phyloP scores from a whole-genome alignment of 2,329 filamentous ascomycete genomes.

The Aspergillus awamori region DNA sequence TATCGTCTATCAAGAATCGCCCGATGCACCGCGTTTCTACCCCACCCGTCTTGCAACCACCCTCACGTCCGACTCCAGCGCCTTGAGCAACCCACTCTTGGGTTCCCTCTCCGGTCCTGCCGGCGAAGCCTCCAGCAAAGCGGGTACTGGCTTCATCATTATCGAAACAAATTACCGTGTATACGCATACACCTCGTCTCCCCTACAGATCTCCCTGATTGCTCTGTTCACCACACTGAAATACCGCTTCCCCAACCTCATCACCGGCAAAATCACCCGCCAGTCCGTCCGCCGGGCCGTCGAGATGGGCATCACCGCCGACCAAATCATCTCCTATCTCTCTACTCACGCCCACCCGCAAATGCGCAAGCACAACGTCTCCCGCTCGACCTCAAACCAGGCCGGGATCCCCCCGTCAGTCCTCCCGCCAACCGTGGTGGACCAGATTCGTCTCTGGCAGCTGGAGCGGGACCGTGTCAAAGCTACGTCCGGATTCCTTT shows the following conservation, averaged over 20 bases:
- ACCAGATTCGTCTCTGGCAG: slow-evolving; percentile 97
- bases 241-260: slow-evolving; percentile 91
- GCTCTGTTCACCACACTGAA: slow-evolving; percentile 85
- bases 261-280: slow-evolving; percentile 87
- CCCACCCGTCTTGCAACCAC: slow-evolving; percentile 93
- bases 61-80: slow-evolving; percentile 75
- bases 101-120: slow-evolving; percentile 58
- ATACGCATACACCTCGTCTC: slow-evolving; percentile 94
- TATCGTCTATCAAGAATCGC: slow-evolving; percentile 70
- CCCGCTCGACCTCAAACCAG: slow-evolving; percentile 43
- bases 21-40: slow-evolving; percentile 65
- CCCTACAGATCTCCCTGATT: slow-evolving; percentile 91
- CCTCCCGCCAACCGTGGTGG: slow-evolving; percentile 91
- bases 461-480: slow-evolving; percentile 95
- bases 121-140: slow-evolving; percentile 33
- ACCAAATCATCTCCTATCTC: slow-evolving; percentile 94
- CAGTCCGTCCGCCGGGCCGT: slow-evolving; percentile 86
- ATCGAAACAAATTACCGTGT: slow-evolving; percentile 97
- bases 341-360: slow-evolving; percentile 92
- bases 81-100: slow-evolving; percentile 71
- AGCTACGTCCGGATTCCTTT: slow-evolving; percentile 78
- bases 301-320: slow-evolving; percentile 84
- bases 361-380: slow-evolving; percentile 67
- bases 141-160: slow-evolving; percentile 75
- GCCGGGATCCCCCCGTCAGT: slow-evolving; percentile 59